Evolutionary conservation across 2,329 filamentous ascomycete species (phyloP), one percentile per base, ranked within the genome.

Genomic region (Chaetothyriales sp.): DNA sequence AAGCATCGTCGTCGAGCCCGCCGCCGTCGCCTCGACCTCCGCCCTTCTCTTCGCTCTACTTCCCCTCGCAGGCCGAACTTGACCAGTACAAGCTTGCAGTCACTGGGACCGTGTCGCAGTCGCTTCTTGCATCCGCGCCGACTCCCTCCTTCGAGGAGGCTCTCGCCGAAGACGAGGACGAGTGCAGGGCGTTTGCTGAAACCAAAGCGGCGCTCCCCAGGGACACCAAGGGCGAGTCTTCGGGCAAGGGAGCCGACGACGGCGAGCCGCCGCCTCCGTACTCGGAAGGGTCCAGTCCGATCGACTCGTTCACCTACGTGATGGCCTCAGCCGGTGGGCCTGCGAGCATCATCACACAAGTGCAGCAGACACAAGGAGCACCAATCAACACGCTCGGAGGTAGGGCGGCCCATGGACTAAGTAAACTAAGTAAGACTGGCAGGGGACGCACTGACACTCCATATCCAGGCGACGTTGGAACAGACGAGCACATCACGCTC

Each of bases 331-430:
- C 90, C 72, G 90, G 90, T 77, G 90, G 89, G 73, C 86, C 89
- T 63, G 85, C 89, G 74, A 97, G 92, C 80, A 95, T 98, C 67
- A 94, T 98, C 73, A 98, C 92, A 71, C 92, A 98, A 74, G 92
- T 98, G 63, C 89, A 94, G 67, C 92, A 98, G 71, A 85, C 85
- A 60, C 89, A 85, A 48, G 77, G 78, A 19, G 86, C 89, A 63
- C 86, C 89, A 40, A 81, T 95, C 62, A 94, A 92, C 69, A 85
- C 87, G 51, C 76, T 97, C 55, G 88, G 86, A 80, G 86, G 86
- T 89, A 72, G 65, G 77, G 58, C 33, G 46, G 19, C 33, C n/a
- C n/a, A n/a, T n/a, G n/a, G n/a, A n/a, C n/a, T n/a, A n/a, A n/a
- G n/a, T n/a, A n/a, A n/a, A n/a, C n/a, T n/a, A n/a, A n/a, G n/a